A percentile compares a stretch with the other conserved stretches of the same genome.
Evolutionary conservation across 768 basidiomycete species (phyloP).

Genomic region (Naganishia randhawae): DNA sequence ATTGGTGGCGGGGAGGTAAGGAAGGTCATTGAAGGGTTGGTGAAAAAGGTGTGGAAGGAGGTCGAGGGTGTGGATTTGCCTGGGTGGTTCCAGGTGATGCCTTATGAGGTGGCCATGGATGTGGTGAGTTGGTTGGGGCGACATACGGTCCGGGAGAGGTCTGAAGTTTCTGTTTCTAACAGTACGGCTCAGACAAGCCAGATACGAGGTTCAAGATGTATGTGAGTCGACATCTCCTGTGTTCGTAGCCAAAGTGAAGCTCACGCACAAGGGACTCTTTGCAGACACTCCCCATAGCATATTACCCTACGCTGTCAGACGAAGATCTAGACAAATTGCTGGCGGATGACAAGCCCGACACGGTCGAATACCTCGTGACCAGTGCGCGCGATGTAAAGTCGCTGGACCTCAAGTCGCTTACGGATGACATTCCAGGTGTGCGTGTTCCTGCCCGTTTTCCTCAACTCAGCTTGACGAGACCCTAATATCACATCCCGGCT

Average conservation of each 20-base stretch:
- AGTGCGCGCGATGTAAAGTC: constrained; percentile 36
- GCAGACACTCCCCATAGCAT: constrained; percentile 48
- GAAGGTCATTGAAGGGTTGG: constrained; percentile 68
- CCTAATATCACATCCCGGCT: neutral
- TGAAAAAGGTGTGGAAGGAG: constrained; percentile 71
- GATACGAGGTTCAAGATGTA: constrained; percentile 83
- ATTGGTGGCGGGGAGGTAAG: constrained; percentile 84
- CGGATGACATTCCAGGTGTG: constrained; percentile 25
- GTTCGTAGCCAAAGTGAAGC: no score
- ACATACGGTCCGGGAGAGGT: neutral
- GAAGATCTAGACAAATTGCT: constrained; percentile 45
- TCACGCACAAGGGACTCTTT: neutral
- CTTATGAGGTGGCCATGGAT: constrained; percentile 85
- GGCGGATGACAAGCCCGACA: constrained; percentile 43
- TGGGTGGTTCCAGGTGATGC: constrained; percentile 70
- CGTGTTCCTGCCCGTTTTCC: neutral
- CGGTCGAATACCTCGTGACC: constrained; percentile 48
- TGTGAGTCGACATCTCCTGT: constrained; percentile 56
- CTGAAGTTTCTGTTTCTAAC: constrained; percentile 11
- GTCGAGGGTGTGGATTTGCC: constrained; percentile 64
- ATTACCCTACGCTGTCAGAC: constrained; percentile 48
- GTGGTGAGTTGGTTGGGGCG: constrained; percentile 58
- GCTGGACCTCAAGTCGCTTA: constrained; percentile 29
- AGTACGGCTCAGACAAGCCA: constrained; percentile 95
- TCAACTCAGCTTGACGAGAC: neutral